Evolutionary conservation across 1,284 basidiomycete genomes (phyloP), one percentile per base, ranked within the genome.

Genomic region (Calocybe gambosa): DNA sequence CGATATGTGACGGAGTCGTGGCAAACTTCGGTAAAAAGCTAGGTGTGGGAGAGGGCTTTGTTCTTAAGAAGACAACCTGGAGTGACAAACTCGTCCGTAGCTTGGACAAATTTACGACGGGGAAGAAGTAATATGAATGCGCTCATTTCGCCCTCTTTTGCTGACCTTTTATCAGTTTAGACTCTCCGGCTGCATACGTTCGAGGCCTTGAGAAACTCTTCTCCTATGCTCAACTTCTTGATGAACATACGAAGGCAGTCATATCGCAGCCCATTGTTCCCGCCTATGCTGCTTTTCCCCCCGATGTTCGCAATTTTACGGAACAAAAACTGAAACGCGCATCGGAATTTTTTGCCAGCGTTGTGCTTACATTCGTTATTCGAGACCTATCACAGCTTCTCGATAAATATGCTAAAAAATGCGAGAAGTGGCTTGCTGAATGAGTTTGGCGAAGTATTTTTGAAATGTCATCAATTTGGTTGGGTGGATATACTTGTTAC

Each of bases 371-470:
- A 7, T 96, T 96, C 64, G 89, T 98, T 52, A 78, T 98, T 58
- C 84, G 87, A 40, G 86, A 89, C 62, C 73, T 89, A 54, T 84
- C 85, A 41, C 82, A 82, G 56, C 71, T 97, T 47, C 73, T 97
- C 55, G 94, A 97, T 71, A 93, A 92, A 68, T 92, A 89, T 62
- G 87, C 83, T 54, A 91, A 91, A 74, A 88, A 88, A 62, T 88
- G 86, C 65, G 88, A 89, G 67, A 89, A 89, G 66, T 89, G 87
- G 85, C 73, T 91, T 35, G 85, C 80, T 33, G 88, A 90, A 60
- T 89, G 25, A 39, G 23, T 13, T 26, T 44, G 34, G 35, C 31
- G 39, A 43, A 29, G 36, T 16, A 18, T 18, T n/a, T 13, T 28
- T 49, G 28, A 28, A 34, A 43, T n/a, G 25, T 37, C 18, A 40